Evolutionary conservation across 345 rosid species (phyloP), one percentile per base, ranked within the genome.

Genomic region (Anastatica hierochuntica): DNA sequence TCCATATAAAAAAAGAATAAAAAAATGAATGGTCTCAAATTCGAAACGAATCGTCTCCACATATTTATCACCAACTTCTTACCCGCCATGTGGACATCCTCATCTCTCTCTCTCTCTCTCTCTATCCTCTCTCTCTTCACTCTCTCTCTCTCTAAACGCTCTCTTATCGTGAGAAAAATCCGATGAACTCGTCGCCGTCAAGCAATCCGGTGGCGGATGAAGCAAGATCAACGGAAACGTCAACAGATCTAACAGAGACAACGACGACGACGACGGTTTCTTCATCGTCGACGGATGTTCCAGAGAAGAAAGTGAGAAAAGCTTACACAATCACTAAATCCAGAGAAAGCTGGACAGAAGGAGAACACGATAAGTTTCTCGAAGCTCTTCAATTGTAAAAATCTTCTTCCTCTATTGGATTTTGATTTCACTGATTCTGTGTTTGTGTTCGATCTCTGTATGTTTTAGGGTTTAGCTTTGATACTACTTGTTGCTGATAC

Each of bases 261-360:
- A 24, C 35, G 45, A 51, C 13, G 45, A 51, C 13, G 16, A 19
- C 14, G 19, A 16, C 51, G 42, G 41, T 10, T 8, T 2, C 48
- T 35, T 38, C 53, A 36, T 8, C 23, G 19, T 17, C 64, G 45
- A 19, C 59, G 34, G 69, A 56, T 49, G 94, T 78, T 47, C 79
- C 64, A 58, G 65, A 55, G 43, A 87, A 78, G 94, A 84, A 79
- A 72, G 70, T 79, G 74, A 76, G 96, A 43, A 87, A 87, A 72
- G 83, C 94, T 34, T 87, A 87, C 66, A 87, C 87, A 52, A 81
- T 87, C 58, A 79, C 90, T 64, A 87, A 87, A 74, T 87, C 94
- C 7, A 78, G 96, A 66, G 89, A 87, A 81, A 87, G 87, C 77
- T 87, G 96, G 96, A 87, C 89, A 3, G 96, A 87, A 43, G 94